Evolutionary conservation across 371 early-diverging fungal species (phyloP).

Genomic region (Vairimorpha apis): DNA sequence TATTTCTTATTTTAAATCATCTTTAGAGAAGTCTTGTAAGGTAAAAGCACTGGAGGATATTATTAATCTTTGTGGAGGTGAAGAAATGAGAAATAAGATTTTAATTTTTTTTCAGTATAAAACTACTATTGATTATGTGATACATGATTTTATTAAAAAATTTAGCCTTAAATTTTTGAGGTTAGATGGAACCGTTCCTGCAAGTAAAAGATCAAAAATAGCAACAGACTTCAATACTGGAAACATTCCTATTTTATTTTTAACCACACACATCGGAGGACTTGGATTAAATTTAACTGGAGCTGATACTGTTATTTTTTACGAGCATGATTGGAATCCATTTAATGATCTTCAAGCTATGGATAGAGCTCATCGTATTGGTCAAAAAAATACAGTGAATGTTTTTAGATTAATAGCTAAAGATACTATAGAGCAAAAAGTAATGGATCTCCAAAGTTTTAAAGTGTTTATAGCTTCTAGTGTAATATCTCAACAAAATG

Average conservation of each 20-base stretch:
- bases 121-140: constrained; percentile 87
- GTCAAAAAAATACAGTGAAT: constrained; percentile 63
- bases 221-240: constrained; percentile 78
- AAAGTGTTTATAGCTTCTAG: constrained; percentile 93
- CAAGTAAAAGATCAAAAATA: constrained; percentile 71
- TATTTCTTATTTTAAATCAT: constrained; percentile 69
- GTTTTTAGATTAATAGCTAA: constrained; percentile 62
- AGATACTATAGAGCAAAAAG: constrained; percentile 65
- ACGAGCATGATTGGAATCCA: constrained; percentile 65
- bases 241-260: constrained; percentile 74
- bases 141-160: constrained; percentile 65
- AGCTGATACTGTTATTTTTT: constrained; percentile 64
- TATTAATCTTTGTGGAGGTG: constrained; percentile 71
- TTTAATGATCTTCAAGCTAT: constrained; percentile 64
- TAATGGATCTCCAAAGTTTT: constrained; percentile 86
- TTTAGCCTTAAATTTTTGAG: constrained; percentile 68
- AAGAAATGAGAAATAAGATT: constrained; percentile 69
- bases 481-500: constrained; percentile 89
- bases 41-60: constrained; percentile 77
- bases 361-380: constrained; percentile 63
- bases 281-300: constrained; percentile 64
- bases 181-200: constrained; percentile 84
- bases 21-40: constrained; percentile 45
- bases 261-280: constrained; percentile 72
- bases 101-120: constrained; percentile 91